Evolutionary conservation across 306 rosid genomes (phyloP).

Genomic region (Glycyrrhiza uralensis): DNA sequence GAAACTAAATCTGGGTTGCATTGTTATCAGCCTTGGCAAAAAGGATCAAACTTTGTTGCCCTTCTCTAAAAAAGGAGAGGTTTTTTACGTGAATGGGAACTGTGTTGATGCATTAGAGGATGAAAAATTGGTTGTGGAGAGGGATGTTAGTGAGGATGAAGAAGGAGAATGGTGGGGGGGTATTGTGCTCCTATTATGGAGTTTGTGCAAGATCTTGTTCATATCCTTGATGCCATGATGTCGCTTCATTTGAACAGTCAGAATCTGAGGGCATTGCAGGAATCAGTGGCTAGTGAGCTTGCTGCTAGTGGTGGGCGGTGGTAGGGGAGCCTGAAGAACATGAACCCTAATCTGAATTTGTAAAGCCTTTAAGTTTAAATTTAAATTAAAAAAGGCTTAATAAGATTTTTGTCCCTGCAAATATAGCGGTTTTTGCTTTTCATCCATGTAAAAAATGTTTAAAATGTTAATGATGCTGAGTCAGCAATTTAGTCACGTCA

Average conservation of each 20-base stretch:
- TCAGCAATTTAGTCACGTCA: too few relatives aligned
- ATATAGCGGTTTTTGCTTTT: too few relatives aligned
- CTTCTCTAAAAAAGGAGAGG: slow-evolving; percentile 43
- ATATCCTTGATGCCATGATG: slow-evolving; percentile 86
- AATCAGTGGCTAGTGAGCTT: slow-evolving; percentile 77
- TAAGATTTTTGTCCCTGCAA: too few relatives aligned
- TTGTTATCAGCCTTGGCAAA: slow-evolving; percentile 68
- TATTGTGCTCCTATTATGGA: slow-evolving; percentile 42
- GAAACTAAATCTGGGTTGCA: slow-evolving; percentile 42
- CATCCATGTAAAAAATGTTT: too few relatives aligned
- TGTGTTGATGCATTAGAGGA: slow-evolving; percentile 55
- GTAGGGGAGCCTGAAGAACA: too few relatives aligned
- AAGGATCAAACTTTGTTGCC: slow-evolving; percentile 78
- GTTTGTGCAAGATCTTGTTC: slow-evolving; percentile 82
- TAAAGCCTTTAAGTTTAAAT: too few relatives aligned
- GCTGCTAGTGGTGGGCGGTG: slow-evolving; percentile 83
- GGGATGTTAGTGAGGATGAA: slow-evolving; percentile 36
- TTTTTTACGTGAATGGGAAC: slow-evolving; percentile 52
- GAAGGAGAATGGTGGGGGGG: slow-evolving; percentile 22
- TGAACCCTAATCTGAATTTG: too few relatives aligned
- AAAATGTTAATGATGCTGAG: too few relatives aligned
- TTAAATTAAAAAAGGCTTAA: too few relatives aligned
- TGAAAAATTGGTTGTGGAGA: slow-evolving; percentile 59
- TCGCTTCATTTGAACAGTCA: slow-evolving; percentile 83
- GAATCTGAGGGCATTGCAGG: slow-evolving; percentile 71